Percentiles rank a stretch among this genome's conserved stretches.
phyloP scores from a whole-genome alignment of 768 basidiomycete species.

The Boletus subcaerulescens region DNA sequence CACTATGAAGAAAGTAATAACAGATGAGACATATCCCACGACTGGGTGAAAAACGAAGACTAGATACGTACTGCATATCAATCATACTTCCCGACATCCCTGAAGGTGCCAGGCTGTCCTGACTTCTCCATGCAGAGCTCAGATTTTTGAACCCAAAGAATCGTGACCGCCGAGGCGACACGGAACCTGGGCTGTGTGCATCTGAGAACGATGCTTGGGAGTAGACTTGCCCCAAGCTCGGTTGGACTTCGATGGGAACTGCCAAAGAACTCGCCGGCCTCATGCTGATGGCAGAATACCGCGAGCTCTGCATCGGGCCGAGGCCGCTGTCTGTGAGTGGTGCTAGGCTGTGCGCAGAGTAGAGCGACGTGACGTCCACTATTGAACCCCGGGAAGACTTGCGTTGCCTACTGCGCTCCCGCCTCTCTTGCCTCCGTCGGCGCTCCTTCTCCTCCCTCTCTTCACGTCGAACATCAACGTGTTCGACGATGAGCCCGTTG shows the following conservation, averaged over 20 bases:
- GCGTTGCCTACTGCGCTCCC: constrained; percentile 52
- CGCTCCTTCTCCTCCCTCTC: constrained; percentile 74
- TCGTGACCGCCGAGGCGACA: constrained; percentile 63
- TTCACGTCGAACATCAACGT: constrained; percentile 78
- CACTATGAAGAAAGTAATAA: constrained; percentile 38
- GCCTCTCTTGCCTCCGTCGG: constrained; percentile 64
- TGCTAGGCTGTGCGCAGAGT: constrained; percentile 60
- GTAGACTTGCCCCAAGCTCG: constrained; percentile 60
- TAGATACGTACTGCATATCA: constrained; percentile 79
- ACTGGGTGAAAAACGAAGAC: neutral
- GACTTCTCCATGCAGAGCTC: constrained; percentile 71
- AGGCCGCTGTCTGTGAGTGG: constrained; percentile 57
- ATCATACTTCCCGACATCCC: constrained; percentile 86
- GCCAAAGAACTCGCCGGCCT: constrained; percentile 64
- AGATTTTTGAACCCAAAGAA: constrained; percentile 79
- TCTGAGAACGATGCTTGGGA: constrained; percentile 83
- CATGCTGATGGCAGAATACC: constrained; percentile 53
- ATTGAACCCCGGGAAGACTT: constrained; percentile 72
- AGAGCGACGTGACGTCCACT: constrained; percentile 70
- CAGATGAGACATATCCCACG: constrained; percentile 5
- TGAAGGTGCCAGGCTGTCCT: constrained; percentile 78
- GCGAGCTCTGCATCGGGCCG: constrained; percentile 54
- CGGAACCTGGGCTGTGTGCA: constrained; percentile 67
- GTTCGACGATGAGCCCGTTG: constrained; percentile 88
- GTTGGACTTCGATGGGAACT: constrained; percentile 53